Evolutionary conservation across 73 alveolate species (phyloP), one percentile per base, ranked within the genome.

Genomic region (Paraurostyla sp.): DNA sequence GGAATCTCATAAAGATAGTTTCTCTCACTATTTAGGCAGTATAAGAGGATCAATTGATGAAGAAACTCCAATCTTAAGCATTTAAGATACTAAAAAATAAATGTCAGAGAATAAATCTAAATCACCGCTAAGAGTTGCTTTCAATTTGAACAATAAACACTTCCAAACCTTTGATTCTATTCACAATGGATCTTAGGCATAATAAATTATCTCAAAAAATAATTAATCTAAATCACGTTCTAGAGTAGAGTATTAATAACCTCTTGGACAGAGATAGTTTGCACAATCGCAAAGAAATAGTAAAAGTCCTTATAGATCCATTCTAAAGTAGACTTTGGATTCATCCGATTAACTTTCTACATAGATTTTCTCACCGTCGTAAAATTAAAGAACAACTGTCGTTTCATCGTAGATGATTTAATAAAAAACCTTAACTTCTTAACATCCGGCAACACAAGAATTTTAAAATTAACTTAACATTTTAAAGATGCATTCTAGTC

Each of bases 261-360:
- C 60, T 65, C 13, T 32, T 65, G 13, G 0, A 33, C 6, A 65
- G 82, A 30, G n/a, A n/a, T n/a, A n/a, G n/a, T n/a, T n/a, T n/a
- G n/a, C n/a, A n/a, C n/a, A 4, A 2, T 36, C 82, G 18, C 6
- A 15, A 33, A 38, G 82, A 65, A 15, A 6, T 18, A 22, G 54
- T 40, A 65, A 65, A 65, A 22, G 54, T 13, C 82, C 82, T 13
- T 40, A 38, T 15, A 65, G 29, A 65, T 65, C 33, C 82, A 65
- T 65, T 22, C 58, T 16, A 20, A 32, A 65, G 76, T 27, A 29
- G n/a, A n/a, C n/a, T n/a, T n/a, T n/a, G n/a, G n/a, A n/a, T n/a
- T n/a, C n/a, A n/a, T n/a, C n/a, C n/a, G n/a, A n/a, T n/a, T n/a
- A n/a, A n/a, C n/a, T n/a, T n/a, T n/a, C n/a, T n/a, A n/a, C n/a